Evolutionary conservation across 108 stramenopile species (phyloP), one percentile per base, ranked within the genome.

Genomic region (Nitzschia sp.): DNA sequence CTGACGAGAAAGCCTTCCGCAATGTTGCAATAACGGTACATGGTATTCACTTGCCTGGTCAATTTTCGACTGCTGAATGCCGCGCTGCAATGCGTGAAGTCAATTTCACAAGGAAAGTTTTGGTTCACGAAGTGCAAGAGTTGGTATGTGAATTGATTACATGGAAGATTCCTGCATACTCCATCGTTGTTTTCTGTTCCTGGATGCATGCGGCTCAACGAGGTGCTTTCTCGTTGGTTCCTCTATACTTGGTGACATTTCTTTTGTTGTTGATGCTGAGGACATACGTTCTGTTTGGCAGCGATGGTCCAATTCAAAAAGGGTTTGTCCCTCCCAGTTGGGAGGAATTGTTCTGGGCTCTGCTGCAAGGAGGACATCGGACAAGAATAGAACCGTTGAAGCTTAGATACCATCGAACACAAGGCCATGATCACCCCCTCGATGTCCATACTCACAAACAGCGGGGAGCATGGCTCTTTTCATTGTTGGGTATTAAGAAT

Each of bases 191-290:
- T 17, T 90, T 90, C 58, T 20, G 68, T 10, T 72, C 84, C 7
- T 90, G 86, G 85, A 90, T 90, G 88, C 86, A 86, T 54, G 70
- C 82, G 56, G 68, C 83, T 55, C 83, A 78, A 64, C 43, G 37
- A 26, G 78, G 76, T 54, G 75, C 82, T 0, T 51, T 85, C 10
- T 66, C 70, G 3, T 67, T 79, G 43, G 80, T 83, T 37, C 84
- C 83, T 41, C 76, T 66, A 0, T 84, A 90, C 57, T 51, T 81
- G 37, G 51, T 86, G 2, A 25, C 42, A 14, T 80, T 73, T 6
- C 46, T 90, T n/a, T 50, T 81, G 29, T 39, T 74, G 9, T 14
- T 80, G 24, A 74, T 90, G 51, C 39, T 81, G 37, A 73, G 65
- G 29, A 83, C 81, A 41, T 86, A 86, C 51, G 65, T 46, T 3